Evolutionary conservation across 2,329 filamentous ascomycete species (phyloP), one percentile per base, ranked within the genome.

Genomic region (Scedosporium apiospermum): DNA sequence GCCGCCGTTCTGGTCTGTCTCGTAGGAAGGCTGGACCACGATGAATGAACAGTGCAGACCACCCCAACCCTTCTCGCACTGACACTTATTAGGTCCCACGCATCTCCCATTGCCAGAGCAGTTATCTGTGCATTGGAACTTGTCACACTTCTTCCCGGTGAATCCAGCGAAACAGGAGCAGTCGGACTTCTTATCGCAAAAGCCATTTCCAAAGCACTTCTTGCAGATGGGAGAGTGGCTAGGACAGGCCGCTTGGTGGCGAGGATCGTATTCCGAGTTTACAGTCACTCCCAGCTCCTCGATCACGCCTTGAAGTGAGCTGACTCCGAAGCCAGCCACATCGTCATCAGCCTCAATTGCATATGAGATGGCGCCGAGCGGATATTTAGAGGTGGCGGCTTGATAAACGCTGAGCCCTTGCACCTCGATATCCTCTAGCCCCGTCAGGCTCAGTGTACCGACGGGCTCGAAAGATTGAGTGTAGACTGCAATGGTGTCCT

Each of bases 1-100:
- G 75, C 78, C 3, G 74, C 75, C 7, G 67, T 84, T 6, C 82
- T 83, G 10, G 77, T 83, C 38, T 82, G 83, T 16, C 71, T 80
- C 23, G 85, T 85, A 82, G 80, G 81, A 69, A 1, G 78, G 69
- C 63, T 75, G 70, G 0, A 80, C 74, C 0, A 75, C 68, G 18
- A 78, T 70, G 65, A 79, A 80, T 2, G 74, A 75, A 67, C 78
- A 81, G 62, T 77, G 73, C 0, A 78, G 69, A 0, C 78, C 78
- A 3, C 76, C 77, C 76, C 76, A 80, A 18, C 75, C 74, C 3
- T 70, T 65, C 0, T 75, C 69, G 34, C 78, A 80, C 23, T 70
- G 65, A 64, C 78, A 81, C 3, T 67, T 64, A 30, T 79, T 76
- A 0, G 78, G 72, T 1, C 76, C 76, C 3, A 76, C 66, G 46